Conservation (phyloP, 257 asterid genomes). For the Solanum chiquidenum region DNA sequence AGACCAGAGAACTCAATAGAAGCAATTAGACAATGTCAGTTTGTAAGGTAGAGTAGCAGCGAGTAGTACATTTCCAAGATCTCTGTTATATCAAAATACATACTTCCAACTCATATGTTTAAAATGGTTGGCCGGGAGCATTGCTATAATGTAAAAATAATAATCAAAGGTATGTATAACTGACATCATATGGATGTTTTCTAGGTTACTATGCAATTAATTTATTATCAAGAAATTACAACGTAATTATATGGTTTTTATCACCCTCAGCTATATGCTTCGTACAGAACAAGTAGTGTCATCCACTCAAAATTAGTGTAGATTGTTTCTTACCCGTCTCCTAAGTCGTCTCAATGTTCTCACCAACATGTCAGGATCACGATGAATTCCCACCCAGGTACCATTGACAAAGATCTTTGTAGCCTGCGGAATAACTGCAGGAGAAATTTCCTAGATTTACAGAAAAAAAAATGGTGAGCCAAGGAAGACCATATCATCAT, state of each 20-base stretch:
- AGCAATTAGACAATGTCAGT: neutral
- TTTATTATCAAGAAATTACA: neutral
- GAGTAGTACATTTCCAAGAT: neutral
- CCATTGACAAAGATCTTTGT: conserved; percentile 97
- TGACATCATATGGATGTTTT: neutral
- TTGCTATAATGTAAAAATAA: neutral
- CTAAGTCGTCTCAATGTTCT: conserved; percentile 79
- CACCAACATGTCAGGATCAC: conserved; percentile 96
- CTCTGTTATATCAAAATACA: neutral
- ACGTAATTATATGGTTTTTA: neutral
- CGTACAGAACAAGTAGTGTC: neutral
- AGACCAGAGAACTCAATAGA: neutral
- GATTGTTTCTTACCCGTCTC: conserved; percentile 59
- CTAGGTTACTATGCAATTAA: neutral
- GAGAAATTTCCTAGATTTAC: conserved; percentile 76
- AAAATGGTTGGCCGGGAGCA: neutral
- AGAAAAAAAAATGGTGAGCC: neutral
- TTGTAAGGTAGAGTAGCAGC: neutral
- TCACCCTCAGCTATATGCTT: neutral
- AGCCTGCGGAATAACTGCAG: conserved; percentile 90
- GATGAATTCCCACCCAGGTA: conserved; percentile 96
- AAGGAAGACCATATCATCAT: neutral
- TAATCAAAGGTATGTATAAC: neutral
- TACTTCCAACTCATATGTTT: neutral
- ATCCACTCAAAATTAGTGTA: neutral